Conservation (phyloP, 192 early-diverging fungal genomes). For the Backusella mclennaniae region DNA sequence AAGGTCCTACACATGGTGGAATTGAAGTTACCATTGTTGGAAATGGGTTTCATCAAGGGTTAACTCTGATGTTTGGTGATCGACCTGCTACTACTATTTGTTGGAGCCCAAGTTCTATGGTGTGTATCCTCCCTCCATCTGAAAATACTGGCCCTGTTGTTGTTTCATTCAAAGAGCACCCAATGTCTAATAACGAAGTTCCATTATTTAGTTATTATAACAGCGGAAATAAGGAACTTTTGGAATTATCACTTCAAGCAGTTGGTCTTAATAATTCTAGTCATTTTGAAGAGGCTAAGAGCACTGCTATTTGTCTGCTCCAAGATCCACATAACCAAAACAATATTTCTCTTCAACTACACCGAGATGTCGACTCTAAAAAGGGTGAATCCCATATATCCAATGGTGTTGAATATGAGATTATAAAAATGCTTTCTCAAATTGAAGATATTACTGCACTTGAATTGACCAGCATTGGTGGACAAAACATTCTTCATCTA, state of each 20-base stretch:
- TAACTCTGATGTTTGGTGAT: slow-evolving; percentile 72
- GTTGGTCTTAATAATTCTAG: slow-evolving; percentile 78
- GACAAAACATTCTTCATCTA: slow-evolving; percentile 67
- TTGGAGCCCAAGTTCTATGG: slow-evolving; percentile 73
- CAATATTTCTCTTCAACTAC: background rate
- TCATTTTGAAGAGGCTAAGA: slow-evolving; percentile 67
- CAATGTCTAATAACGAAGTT: slow-evolving; percentile 30
- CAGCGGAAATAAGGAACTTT: slow-evolving; percentile 77
- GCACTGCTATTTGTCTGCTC: slow-evolving; percentile 68
- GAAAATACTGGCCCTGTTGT: slow-evolving; percentile 68
- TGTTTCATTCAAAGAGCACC: slow-evolving; percentile 51
- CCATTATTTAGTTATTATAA: slow-evolving; percentile 36
- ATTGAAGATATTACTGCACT: background rate
- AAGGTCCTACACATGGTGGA: slow-evolving; percentile 86
- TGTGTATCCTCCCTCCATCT: slow-evolving; percentile 83
- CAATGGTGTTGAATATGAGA: background rate
- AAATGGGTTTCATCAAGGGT: slow-evolving; percentile 71
- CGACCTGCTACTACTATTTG: slow-evolving; percentile 70
- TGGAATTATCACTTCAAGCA: slow-evolving; percentile 86
- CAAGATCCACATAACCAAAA: slow-evolving; percentile 14
- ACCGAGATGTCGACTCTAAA: background rate
- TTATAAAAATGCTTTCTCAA: background rate
- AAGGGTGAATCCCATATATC: background rate
- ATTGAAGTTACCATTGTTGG: slow-evolving; percentile 84
- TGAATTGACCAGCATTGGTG: slow-evolving; percentile 28